A percentile compares a stretch with the other conserved stretches of the same genome.
These are phyloP conservation scores for Alternaria angustiovoidea DNA, from an alignment of 2,329 filamentous ascomycete genomes.

Conservation along the genomic window DNA sequence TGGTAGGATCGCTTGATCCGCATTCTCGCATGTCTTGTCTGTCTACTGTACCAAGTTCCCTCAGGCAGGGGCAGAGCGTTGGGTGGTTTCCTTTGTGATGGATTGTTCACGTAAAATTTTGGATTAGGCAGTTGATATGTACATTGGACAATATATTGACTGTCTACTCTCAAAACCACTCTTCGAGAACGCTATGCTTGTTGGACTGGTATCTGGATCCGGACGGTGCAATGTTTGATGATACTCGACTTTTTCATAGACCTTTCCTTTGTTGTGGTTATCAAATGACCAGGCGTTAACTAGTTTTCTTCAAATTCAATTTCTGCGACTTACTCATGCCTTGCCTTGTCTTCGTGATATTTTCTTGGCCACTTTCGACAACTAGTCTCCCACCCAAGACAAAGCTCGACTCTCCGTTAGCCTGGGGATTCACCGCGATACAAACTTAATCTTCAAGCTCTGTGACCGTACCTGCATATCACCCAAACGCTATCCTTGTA, in stretches of 20 bases:
- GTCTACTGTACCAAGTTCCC: slow-evolving; percentile 29
- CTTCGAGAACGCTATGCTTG: background rate
- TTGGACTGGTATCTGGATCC: background rate
- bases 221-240: background rate
- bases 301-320: background rate
- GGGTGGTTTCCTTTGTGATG: slow-evolving; percentile 29
- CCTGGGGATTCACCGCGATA: background rate
- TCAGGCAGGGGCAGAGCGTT: slow-evolving; percentile 29
- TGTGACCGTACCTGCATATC: background rate
- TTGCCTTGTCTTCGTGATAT: background rate
- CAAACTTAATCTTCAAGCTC: background rate
- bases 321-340: background rate
- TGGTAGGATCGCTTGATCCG: slow-evolving; percentile 32
- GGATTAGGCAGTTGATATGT: slow-evolving; percentile 19
- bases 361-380: background rate
- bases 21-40: slow-evolving; percentile 39
- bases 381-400: no score
- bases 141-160: slow-evolving; percentile 34
- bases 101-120: slow-evolving; percentile 14
- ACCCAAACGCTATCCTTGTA: background rate
- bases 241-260: slow-evolving; percentile 11
- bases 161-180: slow-evolving; percentile 20
- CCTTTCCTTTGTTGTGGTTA: slow-evolving; percentile 20
- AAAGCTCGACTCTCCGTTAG: background rate
- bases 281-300: slow-evolving; percentile 2